Evolutionary conservation across 495 filamentous ascomycete species (phyloP).

Genomic region (Lepidopterella palustris): DNA sequence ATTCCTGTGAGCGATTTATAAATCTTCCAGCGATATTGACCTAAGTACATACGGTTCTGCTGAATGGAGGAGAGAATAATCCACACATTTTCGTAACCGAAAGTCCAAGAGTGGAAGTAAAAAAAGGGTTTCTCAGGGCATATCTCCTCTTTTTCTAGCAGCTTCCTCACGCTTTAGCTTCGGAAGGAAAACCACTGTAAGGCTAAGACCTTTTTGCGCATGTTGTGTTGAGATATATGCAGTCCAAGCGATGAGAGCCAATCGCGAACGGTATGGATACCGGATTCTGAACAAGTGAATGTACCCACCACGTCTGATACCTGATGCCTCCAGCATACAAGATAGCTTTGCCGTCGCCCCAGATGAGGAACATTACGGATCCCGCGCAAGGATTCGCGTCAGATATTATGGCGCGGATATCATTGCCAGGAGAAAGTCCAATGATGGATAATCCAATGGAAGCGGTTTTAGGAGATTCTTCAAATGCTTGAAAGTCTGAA

Average conservation of each 20-base stretch:
- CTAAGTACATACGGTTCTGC: conserved; percentile 69
- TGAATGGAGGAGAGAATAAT: conserved; percentile 67
- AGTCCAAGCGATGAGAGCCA: conserved; percentile 61
- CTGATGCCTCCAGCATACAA: conserved; percentile 93
- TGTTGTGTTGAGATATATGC: conserved; percentile 83
- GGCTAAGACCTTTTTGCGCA: conserved; percentile 49
- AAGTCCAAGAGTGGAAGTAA: conserved; percentile 87
- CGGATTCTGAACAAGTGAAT: conserved; percentile 61
- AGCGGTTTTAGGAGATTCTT: conserved; percentile 71
- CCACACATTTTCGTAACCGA: conserved; percentile 89
- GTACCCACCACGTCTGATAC: conserved; percentile 64
- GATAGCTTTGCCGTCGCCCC: conserved; percentile 65
- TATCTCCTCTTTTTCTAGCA: conserved; percentile 58
- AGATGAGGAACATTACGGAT: conserved; percentile 90
- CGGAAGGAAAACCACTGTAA: conserved; percentile 49
- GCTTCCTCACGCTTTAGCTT: conserved; percentile 66
- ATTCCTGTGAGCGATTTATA: conserved; percentile 57
- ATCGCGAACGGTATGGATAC: conserved; percentile 67
- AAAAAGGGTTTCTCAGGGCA: conserved; percentile 76
- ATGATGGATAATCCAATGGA: conserved; percentile 74
- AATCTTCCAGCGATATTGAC: conserved; percentile 67
- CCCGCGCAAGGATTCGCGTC: conserved; percentile 92
- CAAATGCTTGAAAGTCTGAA: conserved; percentile 65
- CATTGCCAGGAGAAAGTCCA: conserved; percentile 60
- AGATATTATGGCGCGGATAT: conserved; percentile 73